Percentiles rank a stretch among this genome's conserved stretches.
phyloP scores from a whole-genome alignment of 768 basidiomycete species.

The Coprinellus micaceus region DNA sequence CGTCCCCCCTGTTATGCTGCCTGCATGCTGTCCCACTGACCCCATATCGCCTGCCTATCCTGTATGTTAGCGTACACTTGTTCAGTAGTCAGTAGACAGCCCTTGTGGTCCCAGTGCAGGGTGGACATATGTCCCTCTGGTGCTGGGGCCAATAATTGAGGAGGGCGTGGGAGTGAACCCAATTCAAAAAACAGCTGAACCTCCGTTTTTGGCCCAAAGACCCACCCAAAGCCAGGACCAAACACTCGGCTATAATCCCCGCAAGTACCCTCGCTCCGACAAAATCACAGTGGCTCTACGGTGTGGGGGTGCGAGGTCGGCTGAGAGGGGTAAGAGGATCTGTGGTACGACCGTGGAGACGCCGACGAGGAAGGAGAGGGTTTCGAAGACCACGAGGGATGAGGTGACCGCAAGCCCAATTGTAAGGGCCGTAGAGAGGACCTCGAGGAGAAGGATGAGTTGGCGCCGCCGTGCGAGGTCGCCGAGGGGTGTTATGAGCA shows the following conservation, averaged over 20 bases:
- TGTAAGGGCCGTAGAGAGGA: conserved; percentile 53
- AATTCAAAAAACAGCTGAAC: too few species aligned
- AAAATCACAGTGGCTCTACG: conserved; percentile 73
- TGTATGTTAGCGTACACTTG: too few species aligned
- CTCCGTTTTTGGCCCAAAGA: too few species aligned
- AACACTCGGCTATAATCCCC: conserved; percentile 71
- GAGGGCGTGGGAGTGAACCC: too few species aligned
- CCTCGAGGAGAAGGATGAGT: conserved; percentile 57
- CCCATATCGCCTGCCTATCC: too few species aligned
- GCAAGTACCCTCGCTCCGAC: conserved; percentile 76
- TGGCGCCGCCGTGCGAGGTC: conserved; percentile 77
- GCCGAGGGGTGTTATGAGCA: conserved; percentile 78
- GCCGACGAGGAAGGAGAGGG: conserved; percentile 68
- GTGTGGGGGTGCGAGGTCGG: conserved; percentile 75
- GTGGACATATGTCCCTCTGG: too few species aligned
- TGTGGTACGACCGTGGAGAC: conserved; percentile 69
- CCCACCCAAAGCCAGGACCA: too few species aligned
- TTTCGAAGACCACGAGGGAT: conserved; percentile 58
- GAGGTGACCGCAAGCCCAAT: conserved; percentile 69
- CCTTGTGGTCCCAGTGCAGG: too few species aligned
- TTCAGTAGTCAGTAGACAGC: too few species aligned
- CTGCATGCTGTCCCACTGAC: too few species aligned
- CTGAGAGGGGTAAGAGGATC: conserved; percentile 74
- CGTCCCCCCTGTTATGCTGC: too few species aligned
- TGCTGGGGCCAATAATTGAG: too few species aligned